Evolutionary conservation across 2,329 filamentous ascomycete genomes (phyloP).

Genomic region (Colletotrichum musicola): DNA sequence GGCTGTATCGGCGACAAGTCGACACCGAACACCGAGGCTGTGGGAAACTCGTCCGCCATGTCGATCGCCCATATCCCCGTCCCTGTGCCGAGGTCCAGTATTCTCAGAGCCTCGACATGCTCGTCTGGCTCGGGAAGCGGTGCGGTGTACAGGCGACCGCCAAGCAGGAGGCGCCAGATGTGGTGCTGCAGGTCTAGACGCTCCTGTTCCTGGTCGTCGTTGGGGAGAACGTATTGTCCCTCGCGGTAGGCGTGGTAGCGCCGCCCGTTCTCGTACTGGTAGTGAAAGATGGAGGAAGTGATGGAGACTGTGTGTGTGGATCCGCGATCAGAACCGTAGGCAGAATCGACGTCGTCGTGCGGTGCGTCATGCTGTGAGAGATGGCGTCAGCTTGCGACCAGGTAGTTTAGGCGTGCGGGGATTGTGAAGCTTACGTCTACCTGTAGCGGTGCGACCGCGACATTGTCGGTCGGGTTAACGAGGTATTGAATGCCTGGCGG

Average conservation of each 20-base stretch:
- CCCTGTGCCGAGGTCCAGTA: slow-evolving; percentile 71
- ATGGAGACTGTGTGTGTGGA: slow-evolving; percentile 51
- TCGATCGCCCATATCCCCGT: slow-evolving; percentile 68
- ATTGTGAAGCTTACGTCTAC: slow-evolving; percentile 42
- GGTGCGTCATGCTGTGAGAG: slow-evolving; percentile 24
- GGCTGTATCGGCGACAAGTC: slow-evolving; percentile 72
- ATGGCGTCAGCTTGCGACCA: slow-evolving; percentile 1
- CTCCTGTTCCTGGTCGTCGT: slow-evolving; percentile 42
- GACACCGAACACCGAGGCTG: slow-evolving; percentile 63
- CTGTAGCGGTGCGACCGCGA: slow-evolving; percentile 42
- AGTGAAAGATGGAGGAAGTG: slow-evolving; percentile 58
- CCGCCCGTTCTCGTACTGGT: slow-evolving; percentile 61
- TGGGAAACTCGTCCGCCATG: slow-evolving; percentile 61
- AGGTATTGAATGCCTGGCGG: slow-evolving; percentile 27
- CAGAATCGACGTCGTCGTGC: slow-evolving; percentile 47
- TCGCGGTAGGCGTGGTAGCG: slow-evolving; percentile 62
- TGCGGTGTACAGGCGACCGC: slow-evolving; percentile 46
- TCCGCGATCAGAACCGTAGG: slow-evolving; percentile 49
- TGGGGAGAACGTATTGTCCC: slow-evolving; percentile 50
- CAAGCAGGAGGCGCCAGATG: slow-evolving; percentile 49
- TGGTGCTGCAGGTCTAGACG: slow-evolving; percentile 54
- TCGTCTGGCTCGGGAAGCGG: slow-evolving; percentile 48
- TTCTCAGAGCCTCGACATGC: slow-evolving; percentile 47
- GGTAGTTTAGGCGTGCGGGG: background rate
- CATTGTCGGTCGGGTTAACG: slow-evolving; percentile 39